These are phyloP conservation scores for Aspergillus caelatus DNA, from an alignment of 2,329 filamentous ascomycete genomes.

Conservation along the genomic window DNA sequence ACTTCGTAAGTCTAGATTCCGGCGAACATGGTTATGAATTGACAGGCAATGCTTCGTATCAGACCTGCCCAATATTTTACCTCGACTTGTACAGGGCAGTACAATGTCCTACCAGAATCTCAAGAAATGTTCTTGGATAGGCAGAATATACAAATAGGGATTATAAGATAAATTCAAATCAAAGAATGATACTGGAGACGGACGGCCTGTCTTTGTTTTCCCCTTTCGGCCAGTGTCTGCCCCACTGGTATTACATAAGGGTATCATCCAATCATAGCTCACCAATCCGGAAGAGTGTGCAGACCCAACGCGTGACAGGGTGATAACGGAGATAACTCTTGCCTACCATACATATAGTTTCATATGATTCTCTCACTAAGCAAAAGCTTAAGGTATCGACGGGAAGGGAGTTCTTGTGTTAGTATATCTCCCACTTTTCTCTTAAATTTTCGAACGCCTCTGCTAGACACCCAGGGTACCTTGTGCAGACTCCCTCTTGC, in stretches of 20 bases:
- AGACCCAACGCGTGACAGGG: constrained; percentile 6
- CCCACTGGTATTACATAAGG: neutral
- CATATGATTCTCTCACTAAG: constrained; percentile 6
- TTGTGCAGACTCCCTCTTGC: neutral
- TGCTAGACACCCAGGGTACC: neutral
- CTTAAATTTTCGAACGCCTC: neutral
- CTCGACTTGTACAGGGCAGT: neutral
- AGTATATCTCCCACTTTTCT: neutral
- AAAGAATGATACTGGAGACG: too few relatives aligned
- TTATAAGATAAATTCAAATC: too few relatives aligned
- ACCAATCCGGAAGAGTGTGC: neutral
- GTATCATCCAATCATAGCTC: neutral
- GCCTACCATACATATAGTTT: neutral
- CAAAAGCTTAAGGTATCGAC: neutral
- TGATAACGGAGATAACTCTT: constrained; percentile 24
- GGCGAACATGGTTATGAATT: neutral
- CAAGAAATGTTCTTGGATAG: too few relatives aligned
- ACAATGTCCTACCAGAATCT: neutral
- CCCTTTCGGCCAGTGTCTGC: neutral
- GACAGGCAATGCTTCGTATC: neutral
- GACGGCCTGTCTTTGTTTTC: neutral
- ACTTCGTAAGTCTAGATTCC: neutral
- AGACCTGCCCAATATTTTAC: neutral
- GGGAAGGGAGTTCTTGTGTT: neutral
- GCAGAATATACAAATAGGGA: too few relatives aligned